These are phyloP conservation scores for Diutina rugosa DNA, from an alignment of 1,139 yeast species.

Conservation along the genomic window DNA sequence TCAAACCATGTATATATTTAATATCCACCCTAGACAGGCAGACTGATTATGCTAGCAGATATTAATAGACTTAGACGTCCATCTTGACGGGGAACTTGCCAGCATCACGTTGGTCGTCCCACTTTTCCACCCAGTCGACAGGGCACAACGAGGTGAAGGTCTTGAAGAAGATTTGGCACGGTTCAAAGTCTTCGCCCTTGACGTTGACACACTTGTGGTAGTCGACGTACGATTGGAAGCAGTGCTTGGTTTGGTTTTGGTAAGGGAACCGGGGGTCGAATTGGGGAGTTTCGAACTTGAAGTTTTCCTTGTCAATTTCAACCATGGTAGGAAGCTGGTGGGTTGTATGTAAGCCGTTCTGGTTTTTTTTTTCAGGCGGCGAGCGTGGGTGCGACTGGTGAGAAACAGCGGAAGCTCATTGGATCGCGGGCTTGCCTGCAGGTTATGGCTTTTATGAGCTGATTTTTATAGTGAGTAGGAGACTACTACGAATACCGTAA, in stretches of 20 bases:
- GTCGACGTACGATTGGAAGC: slow-evolving; percentile 96
- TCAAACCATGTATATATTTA: not conserved
- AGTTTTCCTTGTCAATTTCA: slow-evolving; percentile 27
- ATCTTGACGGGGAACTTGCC: slow-evolving; percentile 32
- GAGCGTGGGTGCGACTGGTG: not conserved
- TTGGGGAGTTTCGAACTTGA: slow-evolving; percentile 67
- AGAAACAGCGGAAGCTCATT: not conserved
- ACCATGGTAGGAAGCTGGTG: not conserved
- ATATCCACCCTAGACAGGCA: not conserved
- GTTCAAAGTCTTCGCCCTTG: slow-evolving; percentile 97
- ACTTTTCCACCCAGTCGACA: slow-evolving; percentile 78
- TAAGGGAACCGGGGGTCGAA: slow-evolving; percentile 93
- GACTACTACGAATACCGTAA: not conserved
- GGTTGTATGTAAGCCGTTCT: not conserved
- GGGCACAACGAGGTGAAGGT: slow-evolving; percentile 91
- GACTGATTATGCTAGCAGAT: not conserved
- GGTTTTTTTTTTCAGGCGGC: not conserved
- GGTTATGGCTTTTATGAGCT: not conserved
- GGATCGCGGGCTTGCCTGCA: not conserved
- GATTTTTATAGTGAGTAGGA: not conserved
- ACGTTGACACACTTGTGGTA: slow-evolving; percentile 94
- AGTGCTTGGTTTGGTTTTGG: slow-evolving; percentile 95
- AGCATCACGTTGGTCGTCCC: slow-evolving; percentile 88
- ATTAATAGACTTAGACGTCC: slow-evolving; percentile 3
- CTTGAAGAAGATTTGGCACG: slow-evolving; percentile 89